Percentiles rank a stretch among this genome's conserved stretches.
Conservation (phyloP, 192 early-diverging fungal species). For the Ramicandelaber brevisporus region DNA sequence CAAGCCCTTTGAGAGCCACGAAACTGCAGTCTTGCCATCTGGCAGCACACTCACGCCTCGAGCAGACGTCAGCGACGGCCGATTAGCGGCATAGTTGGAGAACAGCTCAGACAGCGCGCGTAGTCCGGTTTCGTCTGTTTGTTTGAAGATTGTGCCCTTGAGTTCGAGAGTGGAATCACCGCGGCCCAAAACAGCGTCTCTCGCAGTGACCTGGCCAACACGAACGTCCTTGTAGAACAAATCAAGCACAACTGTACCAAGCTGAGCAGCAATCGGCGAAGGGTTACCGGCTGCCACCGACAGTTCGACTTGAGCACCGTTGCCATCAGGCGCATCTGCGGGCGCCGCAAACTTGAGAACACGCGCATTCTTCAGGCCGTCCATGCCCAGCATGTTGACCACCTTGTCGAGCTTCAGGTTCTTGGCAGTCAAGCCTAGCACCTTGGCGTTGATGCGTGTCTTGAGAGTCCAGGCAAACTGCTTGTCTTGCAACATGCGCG, state of each 20-base stretch:
- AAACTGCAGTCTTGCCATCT: background rate
- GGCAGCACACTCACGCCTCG: slow-evolving; percentile 1
- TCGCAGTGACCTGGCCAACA: too few species aligned
- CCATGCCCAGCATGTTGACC: slow-evolving; percentile 20
- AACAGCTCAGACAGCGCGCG: too few species aligned
- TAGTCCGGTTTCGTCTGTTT: too few species aligned
- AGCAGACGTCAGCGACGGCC: too few species aligned
- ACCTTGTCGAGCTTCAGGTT: slow-evolving; percentile 17
- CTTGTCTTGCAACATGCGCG: background rate
- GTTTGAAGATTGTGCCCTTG: too few species aligned
- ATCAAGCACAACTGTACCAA: too few species aligned
- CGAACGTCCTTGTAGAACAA: too few species aligned
- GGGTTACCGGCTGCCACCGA: too few species aligned
- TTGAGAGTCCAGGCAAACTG: slow-evolving; percentile 12
- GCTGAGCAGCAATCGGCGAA: too few species aligned
- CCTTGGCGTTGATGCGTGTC: slow-evolving; percentile 7
- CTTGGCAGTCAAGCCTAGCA: slow-evolving; percentile 13
- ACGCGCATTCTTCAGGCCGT: slow-evolving; percentile 19
- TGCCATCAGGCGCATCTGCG: slow-evolving; percentile 21
- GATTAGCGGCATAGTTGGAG: too few species aligned
- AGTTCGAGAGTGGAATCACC: too few species aligned
- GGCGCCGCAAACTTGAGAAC: slow-evolving; percentile 24
- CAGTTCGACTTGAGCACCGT: slow-evolving; percentile 33
- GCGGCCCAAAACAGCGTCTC: too few species aligned
- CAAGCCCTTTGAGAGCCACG: background rate